Percentiles rank a stretch among this genome's conserved stretches.
phyloP scores from a whole-genome alignment of 1,284 basidiomycete genomes.

The Trametes sp. region DNA sequence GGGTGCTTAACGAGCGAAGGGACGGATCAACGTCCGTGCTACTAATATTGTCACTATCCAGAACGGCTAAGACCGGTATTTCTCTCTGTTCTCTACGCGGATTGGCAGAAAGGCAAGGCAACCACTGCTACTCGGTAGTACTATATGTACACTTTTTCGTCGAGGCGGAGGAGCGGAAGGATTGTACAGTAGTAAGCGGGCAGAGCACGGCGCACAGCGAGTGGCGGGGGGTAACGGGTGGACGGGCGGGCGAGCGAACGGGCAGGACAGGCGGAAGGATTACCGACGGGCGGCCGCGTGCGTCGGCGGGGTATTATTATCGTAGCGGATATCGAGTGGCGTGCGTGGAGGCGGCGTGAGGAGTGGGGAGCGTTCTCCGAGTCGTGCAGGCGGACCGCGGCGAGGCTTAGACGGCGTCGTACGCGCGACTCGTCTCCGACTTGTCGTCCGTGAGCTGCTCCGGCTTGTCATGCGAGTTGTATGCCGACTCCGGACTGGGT shows the following conservation, averaged over 20 bases:
- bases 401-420: slow-evolving; percentile 22
- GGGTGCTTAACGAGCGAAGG: slow-evolving; percentile 9
- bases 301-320: slow-evolving; percentile 21
- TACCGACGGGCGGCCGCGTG: slow-evolving; percentile 1
- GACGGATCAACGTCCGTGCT: slow-evolving; percentile 19
- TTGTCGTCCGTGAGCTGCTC: slow-evolving; percentile 25
- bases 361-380: not conserved
- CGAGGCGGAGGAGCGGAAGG: not conserved
- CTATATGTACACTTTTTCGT: slow-evolving; percentile 11
- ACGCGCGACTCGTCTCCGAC: slow-evolving; percentile 14
- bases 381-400: not conserved
- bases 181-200: slow-evolving; percentile 16
- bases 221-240: not conserved
- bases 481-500: slow-evolving; percentile 16
- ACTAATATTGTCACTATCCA: not conserved
- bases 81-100: not conserved
- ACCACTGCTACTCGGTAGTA: slow-evolving; percentile 4
- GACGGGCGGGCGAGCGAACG: not conserved
- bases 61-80: not conserved
- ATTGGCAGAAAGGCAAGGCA: not conserved
- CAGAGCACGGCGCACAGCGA: not conserved
- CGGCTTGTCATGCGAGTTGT: slow-evolving; percentile 23
- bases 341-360: not conserved
- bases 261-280: not conserved
- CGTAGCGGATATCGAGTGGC: slow-evolving; percentile 4